Evolutionary conservation across 164 flowering plant genomes (phyloP), one percentile per base, ranked within the genome.

Genomic region (Platanus orientalis): DNA sequence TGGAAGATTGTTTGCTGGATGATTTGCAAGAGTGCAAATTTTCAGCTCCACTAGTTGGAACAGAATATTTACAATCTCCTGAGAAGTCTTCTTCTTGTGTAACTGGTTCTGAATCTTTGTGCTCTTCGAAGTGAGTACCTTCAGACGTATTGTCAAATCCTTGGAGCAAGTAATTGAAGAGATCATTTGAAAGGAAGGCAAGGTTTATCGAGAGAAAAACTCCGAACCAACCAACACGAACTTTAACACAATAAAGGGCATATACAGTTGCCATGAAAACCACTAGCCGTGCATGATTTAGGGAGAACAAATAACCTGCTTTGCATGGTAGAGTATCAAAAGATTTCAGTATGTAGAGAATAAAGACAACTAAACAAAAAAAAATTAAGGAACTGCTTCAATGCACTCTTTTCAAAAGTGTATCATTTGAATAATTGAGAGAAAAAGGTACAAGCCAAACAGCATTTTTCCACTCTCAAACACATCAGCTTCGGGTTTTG

Each of bases 301-400:
- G 73, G 40, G 93, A 88, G 78, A 90, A 92, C 73, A 95, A 75
- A 73, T 87, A 95, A 66, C 98, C 99, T 95, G 87, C 73, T 61
- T 50, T 44, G n/a, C 56, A 64, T 10, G 14, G 14, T 14, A n/a
- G n/a, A 44, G 11, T 20, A 58, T 58, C n/a, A 12, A 14, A 7
- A 27, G 19, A 53, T 26, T 39, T 24, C 48, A 58, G 17, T 24
- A 24, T 40, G 3, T 42, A 42, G 6, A 28, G 62, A 58, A 42
- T 40, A 42, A 19, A 9, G 36, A 12, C 20, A 58, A n/a, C n/a
- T n/a, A n/a, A n/a, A 57, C 4, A 29, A 27, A 28, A 54, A 2
- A 17, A 20, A n/a, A 30, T 16, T 19, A 45, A 45, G 49, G 19
- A 19, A 16, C 49, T 13, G 49, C 20, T 45, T 45, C 4, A 19